phyloP scores from a whole-genome alignment of 2,329 filamentous ascomycete species.

The Dactylellina drechsleri region DNA sequence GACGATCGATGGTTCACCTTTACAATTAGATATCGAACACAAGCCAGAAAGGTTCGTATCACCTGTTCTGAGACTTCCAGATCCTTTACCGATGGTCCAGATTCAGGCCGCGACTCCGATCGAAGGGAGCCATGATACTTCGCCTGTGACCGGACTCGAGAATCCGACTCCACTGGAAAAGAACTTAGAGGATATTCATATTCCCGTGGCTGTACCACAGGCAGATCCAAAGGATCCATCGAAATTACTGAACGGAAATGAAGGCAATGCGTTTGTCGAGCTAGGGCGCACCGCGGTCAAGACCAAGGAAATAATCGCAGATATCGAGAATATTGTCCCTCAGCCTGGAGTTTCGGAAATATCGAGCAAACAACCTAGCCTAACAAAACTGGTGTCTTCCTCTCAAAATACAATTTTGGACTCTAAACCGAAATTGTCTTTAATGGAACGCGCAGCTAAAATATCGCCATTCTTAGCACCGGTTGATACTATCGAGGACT shows the following conservation, averaged over 20 bases:
- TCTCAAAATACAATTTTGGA: background rate
- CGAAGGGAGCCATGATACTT: constrained; percentile 8
- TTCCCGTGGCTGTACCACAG: too few relatives aligned
- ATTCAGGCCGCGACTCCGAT: constrained; percentile 37
- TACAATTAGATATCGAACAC: constrained; percentile 1
- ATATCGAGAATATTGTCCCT: too few relatives aligned
- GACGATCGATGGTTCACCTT: background rate
- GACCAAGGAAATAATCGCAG: too few relatives aligned
- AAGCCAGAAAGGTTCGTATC: constrained; percentile 19
- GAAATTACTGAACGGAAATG: too few relatives aligned
- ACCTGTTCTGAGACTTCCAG: constrained; percentile 23
- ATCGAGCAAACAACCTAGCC: background rate
- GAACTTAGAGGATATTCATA: too few relatives aligned
- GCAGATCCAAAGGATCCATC: too few relatives aligned
- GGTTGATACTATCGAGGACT: constrained; percentile 27
- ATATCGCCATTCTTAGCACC: constrained; percentile 18
- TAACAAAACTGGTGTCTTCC: background rate
- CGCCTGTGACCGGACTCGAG: too few relatives aligned
- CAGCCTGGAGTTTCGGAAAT: background rate
- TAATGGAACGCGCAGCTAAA: background rate
- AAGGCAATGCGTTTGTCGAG: too few relatives aligned
- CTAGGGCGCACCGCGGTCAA: too few relatives aligned
- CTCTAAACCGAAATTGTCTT: background rate
- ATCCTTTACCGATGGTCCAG: constrained; percentile 15
- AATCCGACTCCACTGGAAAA: too few relatives aligned